Percentiles rank a stretch among this genome's conserved stretches.
Conservation (phyloP, 179 eudicot genomes). For the Silene coronaria region DNA sequence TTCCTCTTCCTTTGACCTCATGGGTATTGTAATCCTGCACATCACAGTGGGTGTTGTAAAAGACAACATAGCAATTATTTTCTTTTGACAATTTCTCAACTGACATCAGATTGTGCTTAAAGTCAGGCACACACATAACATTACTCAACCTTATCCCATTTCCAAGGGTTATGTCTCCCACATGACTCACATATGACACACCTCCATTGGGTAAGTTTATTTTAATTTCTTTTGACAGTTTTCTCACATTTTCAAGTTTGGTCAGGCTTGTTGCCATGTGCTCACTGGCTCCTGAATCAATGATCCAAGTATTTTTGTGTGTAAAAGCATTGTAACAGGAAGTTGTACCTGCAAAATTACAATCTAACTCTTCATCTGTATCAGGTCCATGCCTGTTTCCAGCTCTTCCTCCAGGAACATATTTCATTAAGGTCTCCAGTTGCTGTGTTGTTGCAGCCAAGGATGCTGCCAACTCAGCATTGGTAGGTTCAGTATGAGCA, state of each 20-base stretch:
- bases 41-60: not conserved
- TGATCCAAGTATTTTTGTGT: not conserved
- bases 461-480: not conserved
- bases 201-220: not conserved
- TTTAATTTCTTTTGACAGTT: not conserved
- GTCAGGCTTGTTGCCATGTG: not conserved
- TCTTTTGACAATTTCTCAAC: not conserved
- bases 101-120: not conserved
- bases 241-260: rapidly evolving
- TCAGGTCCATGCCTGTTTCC: not conserved
- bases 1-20: not conserved
- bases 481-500: not conserved
- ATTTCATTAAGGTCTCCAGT: not conserved
- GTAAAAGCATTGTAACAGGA: not conserved
- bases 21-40: not conserved
- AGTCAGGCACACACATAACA: not conserved
- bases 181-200: not conserved
- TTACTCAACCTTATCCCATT: not conserved
- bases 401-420: not conserved
- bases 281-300: not conserved
- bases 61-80: not conserved
- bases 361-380: not conserved
- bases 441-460: not conserved
- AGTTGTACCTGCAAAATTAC: not conserved
- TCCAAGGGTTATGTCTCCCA: not conserved